Evolutionary conservation across 352 stramenopile species (phyloP).

Genomic region (Phytophthora sp.): DNA sequence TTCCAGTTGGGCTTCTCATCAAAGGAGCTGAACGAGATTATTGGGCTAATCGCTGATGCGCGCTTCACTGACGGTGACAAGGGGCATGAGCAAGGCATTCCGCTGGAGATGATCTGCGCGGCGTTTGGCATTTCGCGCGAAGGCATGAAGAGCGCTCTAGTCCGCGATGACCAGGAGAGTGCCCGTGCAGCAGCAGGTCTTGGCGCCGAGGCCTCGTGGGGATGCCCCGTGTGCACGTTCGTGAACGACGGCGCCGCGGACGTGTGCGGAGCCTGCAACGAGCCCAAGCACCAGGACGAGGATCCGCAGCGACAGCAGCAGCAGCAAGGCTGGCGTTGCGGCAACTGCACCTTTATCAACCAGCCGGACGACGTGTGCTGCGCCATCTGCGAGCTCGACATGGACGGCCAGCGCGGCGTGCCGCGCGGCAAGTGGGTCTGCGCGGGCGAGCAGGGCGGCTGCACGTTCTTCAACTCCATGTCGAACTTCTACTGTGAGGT

Average conservation of each 20-base stretch:
- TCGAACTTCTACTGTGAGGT: slow-evolving; percentile 90
- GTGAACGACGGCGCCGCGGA: slow-evolving; percentile 55
- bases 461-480: slow-evolving; percentile 88
- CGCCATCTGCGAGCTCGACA: slow-evolving; percentile 84
- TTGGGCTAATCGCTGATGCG: slow-evolving; percentile 72
- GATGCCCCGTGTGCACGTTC: slow-evolving; percentile 82
- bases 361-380: slow-evolving; percentile 72
- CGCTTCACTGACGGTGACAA: slow-evolving; percentile 45
- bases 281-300: slow-evolving; percentile 45
- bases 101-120: slow-evolving; percentile 74
- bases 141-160: slow-evolving; percentile 62
- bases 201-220: slow-evolving; percentile 45
- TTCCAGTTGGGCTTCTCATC: slow-evolving; percentile 87
- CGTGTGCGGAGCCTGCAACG: slow-evolving; percentile 63
- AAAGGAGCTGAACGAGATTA: slow-evolving; percentile 85
- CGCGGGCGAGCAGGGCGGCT: slow-evolving; percentile 81
- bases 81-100: slow-evolving; percentile 39
- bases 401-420: slow-evolving; percentile 78
- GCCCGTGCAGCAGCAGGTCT: slow-evolving; percentile 16
- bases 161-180: slow-evolving; percentile 49
- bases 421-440: slow-evolving; percentile 88
- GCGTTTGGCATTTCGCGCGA: slow-evolving; percentile 66
- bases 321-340: slow-evolving; percentile 73
- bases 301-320: slow-evolving; percentile 42
- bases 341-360: slow-evolving; percentile 90